Evolutionary conservation across 441 rosid genomes (phyloP).

Genomic region (Eugenia klotzschiana): DNA sequence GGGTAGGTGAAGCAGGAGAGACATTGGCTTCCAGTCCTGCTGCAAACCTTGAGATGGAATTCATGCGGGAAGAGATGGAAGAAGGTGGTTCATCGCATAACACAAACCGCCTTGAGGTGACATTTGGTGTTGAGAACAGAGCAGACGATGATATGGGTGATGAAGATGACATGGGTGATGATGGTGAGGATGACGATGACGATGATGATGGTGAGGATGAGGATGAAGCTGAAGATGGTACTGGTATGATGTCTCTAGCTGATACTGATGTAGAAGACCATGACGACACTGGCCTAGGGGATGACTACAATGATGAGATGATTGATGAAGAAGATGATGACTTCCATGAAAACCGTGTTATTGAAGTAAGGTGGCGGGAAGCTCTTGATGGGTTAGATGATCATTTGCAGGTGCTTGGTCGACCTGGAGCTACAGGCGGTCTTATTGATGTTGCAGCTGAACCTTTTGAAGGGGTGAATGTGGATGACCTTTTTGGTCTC

Average conservation of each 20-base stretch:
- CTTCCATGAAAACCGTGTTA: slow-evolving; percentile 76
- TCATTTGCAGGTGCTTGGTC: slow-evolving; percentile 75
- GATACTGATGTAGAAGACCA: slow-evolving; percentile 96
- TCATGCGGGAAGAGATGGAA: slow-evolving; percentile 75
- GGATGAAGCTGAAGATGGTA: slow-evolving; percentile 91
- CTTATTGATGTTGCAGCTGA: slow-evolving; percentile 87
- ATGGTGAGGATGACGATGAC: slow-evolving; percentile 78
- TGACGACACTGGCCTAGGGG: slow-evolving; percentile 86
- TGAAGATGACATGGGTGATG: slow-evolving; percentile 87
- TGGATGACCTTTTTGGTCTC: slow-evolving; percentile 85
- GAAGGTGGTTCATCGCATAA: slow-evolving; percentile 55
- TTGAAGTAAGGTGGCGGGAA: slow-evolving; percentile 95
- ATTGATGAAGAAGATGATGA: slow-evolving; percentile 95
- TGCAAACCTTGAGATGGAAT: slow-evolving; percentile 66
- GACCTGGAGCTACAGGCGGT: slow-evolving; percentile 62
- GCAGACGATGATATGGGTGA: slow-evolving; percentile 91
- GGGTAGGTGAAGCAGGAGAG: slow-evolving; percentile 67
- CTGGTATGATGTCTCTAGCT: slow-evolving; percentile 84
- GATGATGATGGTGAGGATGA: slow-evolving; percentile 74
- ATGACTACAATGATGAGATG: slow-evolving; percentile 90
- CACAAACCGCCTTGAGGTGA: slow-evolving; percentile 69
- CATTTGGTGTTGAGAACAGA: slow-evolving; percentile 68
- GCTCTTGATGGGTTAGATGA: slow-evolving; percentile 88
- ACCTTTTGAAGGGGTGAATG: slow-evolving; percentile 94
- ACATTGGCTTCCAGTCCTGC: slow-evolving; percentile 39